These are phyloP conservation scores for Austropuccinia psidii DNA, from an alignment of 1,284 basidiomycete genomes.

Conservation along the genomic window DNA sequence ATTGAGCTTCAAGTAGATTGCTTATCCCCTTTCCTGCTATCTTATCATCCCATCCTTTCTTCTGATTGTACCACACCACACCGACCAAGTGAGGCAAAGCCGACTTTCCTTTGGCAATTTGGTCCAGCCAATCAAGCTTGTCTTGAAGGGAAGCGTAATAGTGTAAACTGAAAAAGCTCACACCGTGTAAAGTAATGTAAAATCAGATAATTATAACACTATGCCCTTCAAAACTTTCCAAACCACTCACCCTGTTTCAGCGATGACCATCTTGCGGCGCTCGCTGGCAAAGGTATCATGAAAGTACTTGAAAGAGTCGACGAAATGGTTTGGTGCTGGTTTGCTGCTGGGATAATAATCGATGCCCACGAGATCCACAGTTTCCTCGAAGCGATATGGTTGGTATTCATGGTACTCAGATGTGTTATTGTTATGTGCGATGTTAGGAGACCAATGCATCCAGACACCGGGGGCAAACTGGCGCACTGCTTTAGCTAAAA, in stretches of 20 bases:
- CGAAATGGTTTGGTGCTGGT: conserved; percentile 39
- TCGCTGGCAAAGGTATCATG: conserved; percentile 45
- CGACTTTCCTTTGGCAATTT: conserved; percentile 38
- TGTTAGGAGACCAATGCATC: conserved; percentile 40
- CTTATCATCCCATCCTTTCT: conserved; percentile 23
- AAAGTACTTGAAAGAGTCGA: conserved; percentile 45
- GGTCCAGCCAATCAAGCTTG: conserved; percentile 4
- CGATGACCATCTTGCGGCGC: conserved; percentile 46
- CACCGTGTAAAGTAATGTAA: conserved; percentile 39
- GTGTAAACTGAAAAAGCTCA: conserved; percentile 36
- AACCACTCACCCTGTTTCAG: conserved; percentile 47
- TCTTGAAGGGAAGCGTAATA: neutral
- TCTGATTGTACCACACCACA: conserved; percentile 47
- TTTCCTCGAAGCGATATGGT: conserved; percentile 43
- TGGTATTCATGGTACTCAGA: conserved; percentile 42
- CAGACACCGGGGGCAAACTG: conserved; percentile 44
- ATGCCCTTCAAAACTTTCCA: no score
- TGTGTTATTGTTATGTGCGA: conserved; percentile 40
- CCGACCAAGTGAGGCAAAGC: conserved; percentile 45
- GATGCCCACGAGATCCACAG: conserved; percentile 45
- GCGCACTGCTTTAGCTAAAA: conserved; percentile 43
- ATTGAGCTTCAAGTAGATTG: no score
- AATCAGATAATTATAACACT: neutral
- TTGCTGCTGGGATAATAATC: conserved; percentile 44
- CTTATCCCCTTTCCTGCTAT: conserved; percentile 11